These are phyloP conservation scores for Cyclaneusma minus DNA, from an alignment of 2,329 filamentous ascomycete genomes.

Conservation along the genomic window DNA sequence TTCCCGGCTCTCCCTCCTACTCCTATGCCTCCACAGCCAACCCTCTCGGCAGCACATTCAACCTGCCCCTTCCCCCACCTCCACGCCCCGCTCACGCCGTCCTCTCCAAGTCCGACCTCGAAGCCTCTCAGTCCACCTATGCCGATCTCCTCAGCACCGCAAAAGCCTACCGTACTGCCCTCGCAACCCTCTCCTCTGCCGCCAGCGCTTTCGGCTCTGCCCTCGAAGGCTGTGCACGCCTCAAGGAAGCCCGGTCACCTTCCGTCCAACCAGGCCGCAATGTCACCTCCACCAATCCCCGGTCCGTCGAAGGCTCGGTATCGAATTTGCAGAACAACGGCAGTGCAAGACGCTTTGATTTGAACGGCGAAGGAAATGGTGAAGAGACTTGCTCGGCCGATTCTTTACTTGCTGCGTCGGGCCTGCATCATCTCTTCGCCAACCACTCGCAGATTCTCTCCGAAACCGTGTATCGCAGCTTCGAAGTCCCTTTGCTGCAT, in stretches of 20 bases:
- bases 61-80: slow-evolving; percentile 43
- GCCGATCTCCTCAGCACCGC: slow-evolving; percentile 43
- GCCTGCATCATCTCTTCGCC: slow-evolving; percentile 50
- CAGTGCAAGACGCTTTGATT: slow-evolving; percentile 29
- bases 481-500: slow-evolving; percentile 54
- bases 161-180: slow-evolving; percentile 46
- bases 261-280: slow-evolving; percentile 26
- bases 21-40: slow-evolving; percentile 48
- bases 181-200: slow-evolving; percentile 42
- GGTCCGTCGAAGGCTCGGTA: slow-evolving; percentile 8
- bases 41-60: slow-evolving; percentile 37
- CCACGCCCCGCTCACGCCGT: slow-evolving; percentile 41
- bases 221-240: slow-evolving; percentile 50
- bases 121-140: slow-evolving; percentile 45
- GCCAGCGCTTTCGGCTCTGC: slow-evolving; percentile 49
- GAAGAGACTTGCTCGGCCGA: slow-evolving; percentile 51
- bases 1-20: slow-evolving; percentile 48
- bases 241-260: slow-evolving; percentile 51
- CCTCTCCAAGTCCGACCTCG: slow-evolving; percentile 47
- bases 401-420: slow-evolving; percentile 43
- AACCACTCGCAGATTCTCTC: slow-evolving; percentile 57
- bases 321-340: slow-evolving; percentile 7
- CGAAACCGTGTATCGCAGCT: slow-evolving; percentile 52
- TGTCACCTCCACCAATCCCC: slow-evolving; percentile 7
- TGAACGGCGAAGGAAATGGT: too few species aligned